Percentiles rank a stretch among this genome's conserved stretches.
Conservation (phyloP, 768 basidiomycete genomes). For the Russula compacta region DNA sequence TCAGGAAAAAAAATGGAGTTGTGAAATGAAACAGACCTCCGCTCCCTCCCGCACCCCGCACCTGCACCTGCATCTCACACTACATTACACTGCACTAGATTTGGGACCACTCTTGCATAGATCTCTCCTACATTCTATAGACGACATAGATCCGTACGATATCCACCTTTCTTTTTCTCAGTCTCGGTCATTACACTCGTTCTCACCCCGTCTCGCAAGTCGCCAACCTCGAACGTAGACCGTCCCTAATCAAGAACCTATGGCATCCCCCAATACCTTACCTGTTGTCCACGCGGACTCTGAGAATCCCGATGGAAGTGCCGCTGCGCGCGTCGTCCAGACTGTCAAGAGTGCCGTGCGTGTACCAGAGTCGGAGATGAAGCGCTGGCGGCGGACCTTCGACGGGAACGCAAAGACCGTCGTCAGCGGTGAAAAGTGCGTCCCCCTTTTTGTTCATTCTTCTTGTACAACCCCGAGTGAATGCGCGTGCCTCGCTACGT, state of each 20-base stretch:
- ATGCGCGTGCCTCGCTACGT: neutral
- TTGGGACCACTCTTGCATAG: neutral
- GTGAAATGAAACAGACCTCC: neutral
- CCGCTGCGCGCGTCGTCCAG: conserved; percentile 38
- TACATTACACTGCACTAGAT: conserved; percentile 1
- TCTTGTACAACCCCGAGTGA: neutral
- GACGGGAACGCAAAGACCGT: conserved; percentile 70
- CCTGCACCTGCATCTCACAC: neutral
- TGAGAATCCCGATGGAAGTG: conserved; percentile 37
- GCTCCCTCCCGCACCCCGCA: neutral
- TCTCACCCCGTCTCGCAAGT: neutral
- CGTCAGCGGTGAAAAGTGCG: conserved; percentile 75
- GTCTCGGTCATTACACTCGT: neutral
- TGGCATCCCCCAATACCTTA: conserved; percentile 25
- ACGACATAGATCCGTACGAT: conserved; percentile 6
- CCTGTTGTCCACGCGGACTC: conserved; percentile 49
- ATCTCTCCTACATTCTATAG: neutral
- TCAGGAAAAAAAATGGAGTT: neutral
- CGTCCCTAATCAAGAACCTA: conserved; percentile 13
- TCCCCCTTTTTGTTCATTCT: conserved; percentile 5
- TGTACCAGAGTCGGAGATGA: conserved; percentile 74
- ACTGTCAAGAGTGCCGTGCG: conserved; percentile 60
- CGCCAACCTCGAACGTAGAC: neutral
- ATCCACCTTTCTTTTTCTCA: neutral
- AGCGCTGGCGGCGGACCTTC: conserved; percentile 83